These are phyloP conservation scores for Myxozyma kluyveri DNA, from an alignment of 805 yeast species.

Conservation along the genomic window DNA sequence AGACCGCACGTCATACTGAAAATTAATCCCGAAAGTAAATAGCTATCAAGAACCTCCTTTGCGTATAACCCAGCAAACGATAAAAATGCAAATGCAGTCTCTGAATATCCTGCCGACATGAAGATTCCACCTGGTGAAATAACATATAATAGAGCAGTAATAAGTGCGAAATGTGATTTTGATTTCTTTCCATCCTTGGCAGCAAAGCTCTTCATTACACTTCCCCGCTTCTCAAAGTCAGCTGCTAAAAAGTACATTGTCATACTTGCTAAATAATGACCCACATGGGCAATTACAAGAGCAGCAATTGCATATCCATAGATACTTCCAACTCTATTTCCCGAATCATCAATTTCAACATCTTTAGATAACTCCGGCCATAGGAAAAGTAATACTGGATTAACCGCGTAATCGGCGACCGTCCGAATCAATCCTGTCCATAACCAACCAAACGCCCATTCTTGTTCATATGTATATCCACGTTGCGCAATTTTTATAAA, in stretches of 20 bases:
- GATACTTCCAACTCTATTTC: slow-evolving; percentile 24
- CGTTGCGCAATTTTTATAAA: slow-evolving; percentile 57
- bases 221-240: slow-evolving; percentile 18
- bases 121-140: slow-evolving; percentile 82
- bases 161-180: slow-evolving; percentile 34
- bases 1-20: slow-evolving; percentile 60
- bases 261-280: slow-evolving; percentile 52
- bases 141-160: slow-evolving; percentile 49
- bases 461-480: slow-evolving; percentile 72
- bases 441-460: slow-evolving; percentile 78
- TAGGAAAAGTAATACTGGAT: slow-evolving; percentile 5
- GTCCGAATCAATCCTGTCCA: slow-evolving; percentile 48
- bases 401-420: slow-evolving; percentile 8
- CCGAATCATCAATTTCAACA: slow-evolving; percentile 16
- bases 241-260: slow-evolving; percentile 52
- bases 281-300: slow-evolving; percentile 49
- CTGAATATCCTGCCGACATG: slow-evolving; percentile 71
- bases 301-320: slow-evolving; percentile 50
- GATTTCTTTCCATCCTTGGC: slow-evolving; percentile 8
- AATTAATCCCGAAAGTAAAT: slow-evolving; percentile 49
- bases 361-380: slow-evolving; percentile 10
- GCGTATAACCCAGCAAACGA: slow-evolving; percentile 56
- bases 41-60: slow-evolving; percentile 42
- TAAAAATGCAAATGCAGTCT: slow-evolving; percentile 62
- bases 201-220: too few species aligned